Evolutionary conservation across 2,329 filamentous ascomycete species (phyloP).

Genomic region (Camillea tinctor): DNA sequence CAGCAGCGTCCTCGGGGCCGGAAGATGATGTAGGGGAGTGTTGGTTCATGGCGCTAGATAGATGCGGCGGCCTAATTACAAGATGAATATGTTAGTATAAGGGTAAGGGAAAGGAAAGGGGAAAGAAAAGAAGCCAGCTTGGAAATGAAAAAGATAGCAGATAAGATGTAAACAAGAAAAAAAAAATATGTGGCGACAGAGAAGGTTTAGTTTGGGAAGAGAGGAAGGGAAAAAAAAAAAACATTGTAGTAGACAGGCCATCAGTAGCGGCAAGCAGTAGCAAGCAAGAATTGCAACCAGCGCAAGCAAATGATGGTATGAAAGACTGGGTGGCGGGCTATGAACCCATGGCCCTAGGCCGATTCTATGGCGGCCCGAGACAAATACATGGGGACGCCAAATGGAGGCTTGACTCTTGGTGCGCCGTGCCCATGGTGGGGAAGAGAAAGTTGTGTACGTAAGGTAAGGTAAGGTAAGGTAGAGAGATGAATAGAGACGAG

Average conservation of each 20-base stretch:
- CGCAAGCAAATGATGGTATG: constrained; percentile 11
- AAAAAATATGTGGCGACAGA: constrained; percentile 7
- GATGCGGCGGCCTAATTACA: constrained; percentile 51
- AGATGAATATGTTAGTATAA: constrained; percentile 29
- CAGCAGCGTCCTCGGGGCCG: constrained; percentile 78
- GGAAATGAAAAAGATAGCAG: neutral
- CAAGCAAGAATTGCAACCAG: constrained; percentile 14
- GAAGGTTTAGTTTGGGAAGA: constrained; percentile 5
- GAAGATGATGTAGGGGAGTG: constrained; percentile 76
- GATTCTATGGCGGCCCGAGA: constrained; percentile 27
- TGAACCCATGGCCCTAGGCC: constrained; percentile 18
- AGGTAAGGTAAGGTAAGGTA: too few species aligned
- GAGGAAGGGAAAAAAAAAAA: constrained; percentile 5
- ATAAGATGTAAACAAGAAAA: constrained; percentile 2
- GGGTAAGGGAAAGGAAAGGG: too few species aligned
- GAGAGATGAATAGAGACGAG: constrained; percentile 7
- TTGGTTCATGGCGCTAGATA: constrained; percentile 57
- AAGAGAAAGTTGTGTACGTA: constrained; percentile 4
- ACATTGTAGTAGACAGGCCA: neutral
- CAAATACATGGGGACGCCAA: constrained; percentile 3
- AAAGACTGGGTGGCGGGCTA: constrained; percentile 14
- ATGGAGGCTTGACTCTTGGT: neutral
- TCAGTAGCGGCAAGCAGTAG: neutral
- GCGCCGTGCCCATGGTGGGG: constrained; percentile 3
- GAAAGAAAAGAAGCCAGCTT: constrained; percentile 1